Conservation (phyloP, 805 yeast species). For the Zygosaccharomyces pseudorouxii region DNA sequence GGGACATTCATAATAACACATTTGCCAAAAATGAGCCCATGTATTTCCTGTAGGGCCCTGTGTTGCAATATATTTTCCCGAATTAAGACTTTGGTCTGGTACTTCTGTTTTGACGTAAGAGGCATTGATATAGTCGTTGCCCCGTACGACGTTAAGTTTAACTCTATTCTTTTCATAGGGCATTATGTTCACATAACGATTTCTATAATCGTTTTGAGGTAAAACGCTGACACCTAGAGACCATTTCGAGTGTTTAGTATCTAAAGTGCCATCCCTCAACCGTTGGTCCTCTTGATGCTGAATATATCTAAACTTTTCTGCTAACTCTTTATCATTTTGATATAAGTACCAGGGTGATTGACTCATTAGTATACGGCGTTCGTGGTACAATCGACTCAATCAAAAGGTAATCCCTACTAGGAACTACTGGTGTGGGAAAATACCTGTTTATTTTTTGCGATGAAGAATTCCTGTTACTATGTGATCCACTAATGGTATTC, state of each 20-base stretch:
- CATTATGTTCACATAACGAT: slow-evolving; percentile 57
- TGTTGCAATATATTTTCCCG: slow-evolving; percentile 54
- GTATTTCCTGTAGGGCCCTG: slow-evolving; percentile 80
- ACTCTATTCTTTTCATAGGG: slow-evolving; percentile 65
- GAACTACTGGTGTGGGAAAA: neutral
- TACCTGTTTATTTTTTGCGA: neutral
- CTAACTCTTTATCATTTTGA: slow-evolving; percentile 25
- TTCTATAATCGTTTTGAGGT: slow-evolving; percentile 36
- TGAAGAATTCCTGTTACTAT: neutral
- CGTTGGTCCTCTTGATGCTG: slow-evolving; percentile 37
- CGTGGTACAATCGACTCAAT: neutral
- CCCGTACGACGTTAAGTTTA: slow-evolving; percentile 31
- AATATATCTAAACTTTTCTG: slow-evolving; percentile 33
- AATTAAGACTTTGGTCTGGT: slow-evolving; percentile 19
- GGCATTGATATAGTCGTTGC: slow-evolving; percentile 76
- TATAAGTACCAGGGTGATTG: slow-evolving; percentile 27
- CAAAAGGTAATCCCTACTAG: neutral
- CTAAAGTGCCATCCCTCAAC: slow-evolving; percentile 36
- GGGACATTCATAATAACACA: slow-evolving; percentile 58
- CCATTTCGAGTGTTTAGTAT: slow-evolving; percentile 28
- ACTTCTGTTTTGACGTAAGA: slow-evolving; percentile 49
- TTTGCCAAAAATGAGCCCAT: slow-evolving; percentile 83
- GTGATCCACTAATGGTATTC: neutral
- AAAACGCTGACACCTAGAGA: slow-evolving; percentile 28
- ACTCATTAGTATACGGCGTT: neutral